Percentiles rank a stretch among this genome's conserved stretches.
Conservation (phyloP, 108 stramenopile species). For the Parmales sp. region DNA sequence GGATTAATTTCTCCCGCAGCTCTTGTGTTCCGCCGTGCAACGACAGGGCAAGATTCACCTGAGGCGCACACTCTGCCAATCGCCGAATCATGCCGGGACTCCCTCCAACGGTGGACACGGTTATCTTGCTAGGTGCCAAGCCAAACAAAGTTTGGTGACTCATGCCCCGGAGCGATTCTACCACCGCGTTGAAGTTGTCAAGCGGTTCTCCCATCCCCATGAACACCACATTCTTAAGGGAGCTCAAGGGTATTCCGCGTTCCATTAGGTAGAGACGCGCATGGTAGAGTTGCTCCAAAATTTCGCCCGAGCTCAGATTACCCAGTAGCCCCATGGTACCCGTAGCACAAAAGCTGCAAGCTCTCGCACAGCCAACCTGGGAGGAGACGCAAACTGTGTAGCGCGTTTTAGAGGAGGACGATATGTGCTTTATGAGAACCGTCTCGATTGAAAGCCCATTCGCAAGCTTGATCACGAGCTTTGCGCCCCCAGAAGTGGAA, state of each 20-base stretch:
- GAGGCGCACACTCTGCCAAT: conserved; percentile 36
- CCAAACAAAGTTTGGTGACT: conserved; percentile 35
- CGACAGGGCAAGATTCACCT: conserved; percentile 41
- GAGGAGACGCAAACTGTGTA: conserved; percentile 42
- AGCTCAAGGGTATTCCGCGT: neutral
- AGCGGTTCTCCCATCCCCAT: conserved; percentile 54
- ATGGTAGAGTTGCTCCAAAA: conserved; percentile 42
- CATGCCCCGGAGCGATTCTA: conserved; percentile 24
- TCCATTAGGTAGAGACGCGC: conserved; percentile 16
- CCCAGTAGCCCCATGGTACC: conserved; percentile 41
- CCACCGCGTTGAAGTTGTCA: conserved; percentile 37
- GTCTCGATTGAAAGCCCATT: conserved; percentile 6
- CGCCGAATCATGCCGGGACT: conserved; percentile 18
- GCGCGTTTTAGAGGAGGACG: conserved; percentile 1
- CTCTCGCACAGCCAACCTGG: conserved; percentile 43
- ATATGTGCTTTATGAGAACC: conserved; percentile 25
- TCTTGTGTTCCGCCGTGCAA: conserved; percentile 38
- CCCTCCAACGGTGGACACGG: conserved; percentile 45
- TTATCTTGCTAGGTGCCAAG: conserved; percentile 26
- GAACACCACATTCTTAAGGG: conserved; percentile 42
- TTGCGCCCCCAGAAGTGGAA: neutral
- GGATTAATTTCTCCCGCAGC: conserved; percentile 29
- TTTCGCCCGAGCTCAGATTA: conserved; percentile 31
- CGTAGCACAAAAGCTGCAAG: conserved; percentile 43
- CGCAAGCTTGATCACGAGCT: neutral